Evolutionary conservation across 768 basidiomycete species (phyloP), one percentile per base, ranked within the genome.

Genomic region (Xerocomus spinulosus): DNA sequence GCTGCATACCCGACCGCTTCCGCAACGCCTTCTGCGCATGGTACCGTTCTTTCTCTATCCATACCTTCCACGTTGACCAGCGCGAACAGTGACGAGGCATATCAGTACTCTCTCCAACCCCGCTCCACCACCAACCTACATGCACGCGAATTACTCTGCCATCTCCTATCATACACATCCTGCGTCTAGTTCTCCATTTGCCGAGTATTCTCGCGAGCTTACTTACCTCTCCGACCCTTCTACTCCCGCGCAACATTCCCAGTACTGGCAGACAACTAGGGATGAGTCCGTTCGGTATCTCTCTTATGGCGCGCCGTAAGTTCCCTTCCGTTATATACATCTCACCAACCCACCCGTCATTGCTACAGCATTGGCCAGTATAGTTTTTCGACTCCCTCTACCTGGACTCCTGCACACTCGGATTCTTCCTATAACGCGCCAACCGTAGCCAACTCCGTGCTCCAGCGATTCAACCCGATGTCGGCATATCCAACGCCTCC

Each of bases 11-110:
- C 88, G 32, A 75, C 83, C 58, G 83, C 83, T 32, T 88, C 87
- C 50, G 82, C 83, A 23, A 85, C 82, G 4, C 86, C 87, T n/a
- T 78, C 85, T 8, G 73, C 80, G 30, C 87, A 90, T 60, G 85
- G 88, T 87, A 60, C 68, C 36, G 28, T 37, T 32, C 10, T 32
- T 13, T 9, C 17, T 24, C 26, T 6, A 24, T 34, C 50, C 42
- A 25, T 38, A 25, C 42, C 53, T 9, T 53, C 5, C 10, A 24
- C 5, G 51, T 50, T 61, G 54, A 60, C 60, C 56, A 45, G 60
- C 1, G 12, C n/a, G 53, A 23, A 36, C 50, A 90, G 88, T 84
- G 35, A 74, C 84, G 20, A 72, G 83, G 25, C 87, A 89, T 67
- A 60, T 88, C 20, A 73, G 71, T 53, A 77, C 71, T 52, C 72